Evolutionary conservation across 495 filamentous ascomycete genomes (phyloP), one percentile per base, ranked within the genome.

Genomic region (Astrocystis sublimbata): DNA sequence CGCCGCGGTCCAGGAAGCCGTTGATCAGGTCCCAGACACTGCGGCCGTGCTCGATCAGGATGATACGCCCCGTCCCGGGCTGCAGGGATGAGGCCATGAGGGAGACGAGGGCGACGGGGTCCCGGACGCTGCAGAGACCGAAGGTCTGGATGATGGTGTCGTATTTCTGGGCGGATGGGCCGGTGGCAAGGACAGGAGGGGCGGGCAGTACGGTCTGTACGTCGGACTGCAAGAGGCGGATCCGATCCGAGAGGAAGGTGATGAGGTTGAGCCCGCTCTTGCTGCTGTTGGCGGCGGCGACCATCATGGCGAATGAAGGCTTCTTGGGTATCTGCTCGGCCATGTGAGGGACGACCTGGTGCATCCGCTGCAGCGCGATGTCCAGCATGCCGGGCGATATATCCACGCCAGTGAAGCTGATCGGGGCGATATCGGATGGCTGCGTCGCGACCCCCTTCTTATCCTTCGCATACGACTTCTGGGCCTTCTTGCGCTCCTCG

Each of bases 61-160:
- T 64, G 63, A 98, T 92, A 45, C 84, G 83, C 2, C 92, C 93
- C 52, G 79, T 78, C 15, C 83, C 79, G 4, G 79, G 78, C 62
- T 79, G 78, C 1, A 86, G 71, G 12, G 61, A 61, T 8, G 75
- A 59, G 2, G 84, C 87, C 56, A 89, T 74, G 65, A 81, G 84
- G 33, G 79, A 74, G 54, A 98, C 77, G 47, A 94, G 80, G 10
- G 72, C 78, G 15, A 83, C 84, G 13, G 93, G 96, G 64, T 90
- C 86, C 4, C 80, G 77, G 45, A 92, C 93, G 50, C 89, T 93
- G 78, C 94, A 98, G 5, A 98, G 76, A 1, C 92, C 93, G 86
- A 98, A 96, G 13, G 92, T 96, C 73, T 97, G 92, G 47, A 98
- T 71, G 35, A 97, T 79, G 2, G 91, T 96, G 76, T 97, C 92